Percentiles rank a stretch among this genome's conserved stretches.
Conservation (phyloP, 352 stramenopile genomes). For the Poterioochromonas sp. region DNA sequence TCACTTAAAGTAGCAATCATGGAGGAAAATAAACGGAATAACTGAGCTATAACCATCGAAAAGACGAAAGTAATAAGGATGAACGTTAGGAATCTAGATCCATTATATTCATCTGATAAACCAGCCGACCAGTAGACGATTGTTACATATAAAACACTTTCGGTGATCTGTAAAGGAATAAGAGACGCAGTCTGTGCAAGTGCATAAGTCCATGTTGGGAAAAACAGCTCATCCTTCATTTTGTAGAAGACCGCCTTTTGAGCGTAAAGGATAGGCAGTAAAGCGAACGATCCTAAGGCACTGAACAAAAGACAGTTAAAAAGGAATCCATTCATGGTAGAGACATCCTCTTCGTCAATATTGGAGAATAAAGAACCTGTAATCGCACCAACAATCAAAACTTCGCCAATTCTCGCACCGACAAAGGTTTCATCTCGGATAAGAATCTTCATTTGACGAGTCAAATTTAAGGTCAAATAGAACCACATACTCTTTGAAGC, state of each 20-base stretch:
- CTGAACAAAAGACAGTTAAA: constrained; percentile 75
- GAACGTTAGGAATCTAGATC: constrained; percentile 26
- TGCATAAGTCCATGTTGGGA: constrained; percentile 52
- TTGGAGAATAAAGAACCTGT: constrained; percentile 33
- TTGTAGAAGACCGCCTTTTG: constrained; percentile 49
- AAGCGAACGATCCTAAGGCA: constrained; percentile 61
- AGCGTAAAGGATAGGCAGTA: constrained; percentile 66
- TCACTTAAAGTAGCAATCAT: background rate
- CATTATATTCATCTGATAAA: constrained; percentile 11
- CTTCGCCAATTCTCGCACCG: constrained; percentile 53
- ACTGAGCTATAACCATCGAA: background rate
- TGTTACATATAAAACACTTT: constrained; percentile 37
- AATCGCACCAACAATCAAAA: constrained; percentile 44
- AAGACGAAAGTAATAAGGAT: constrained; percentile 14
- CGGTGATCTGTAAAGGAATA: constrained; percentile 48
- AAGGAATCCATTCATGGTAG: constrained; percentile 61
- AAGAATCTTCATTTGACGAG: background rate
- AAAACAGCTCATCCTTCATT: constrained; percentile 28
- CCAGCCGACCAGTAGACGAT: constrained; percentile 31
- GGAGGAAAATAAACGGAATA: constrained; percentile 11
- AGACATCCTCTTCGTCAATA: constrained; percentile 38
- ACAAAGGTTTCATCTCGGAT: constrained; percentile 36
- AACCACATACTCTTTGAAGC: constrained; percentile 28
- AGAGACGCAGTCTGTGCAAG: constrained; percentile 49
- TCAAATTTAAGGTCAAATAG: background rate